phyloP scores from a whole-genome alignment of 306 rosid species.

The Prunus mume region DNA sequence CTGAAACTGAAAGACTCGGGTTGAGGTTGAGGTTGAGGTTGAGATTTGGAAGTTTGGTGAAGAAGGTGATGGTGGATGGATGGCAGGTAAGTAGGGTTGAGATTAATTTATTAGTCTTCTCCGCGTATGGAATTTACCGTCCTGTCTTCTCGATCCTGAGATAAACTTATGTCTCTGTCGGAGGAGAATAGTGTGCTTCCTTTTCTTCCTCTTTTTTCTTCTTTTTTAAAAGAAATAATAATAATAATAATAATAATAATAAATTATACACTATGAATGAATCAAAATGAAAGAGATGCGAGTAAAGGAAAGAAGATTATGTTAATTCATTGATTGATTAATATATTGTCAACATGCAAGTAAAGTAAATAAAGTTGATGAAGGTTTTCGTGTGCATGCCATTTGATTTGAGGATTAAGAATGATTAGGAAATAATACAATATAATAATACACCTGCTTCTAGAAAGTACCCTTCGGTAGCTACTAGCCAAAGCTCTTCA shows the following conservation, averaged over 20 bases:
- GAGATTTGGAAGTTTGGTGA: slow-evolving; percentile 31
- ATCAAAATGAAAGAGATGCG: not conserved
- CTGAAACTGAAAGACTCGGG: slow-evolving; percentile 22
- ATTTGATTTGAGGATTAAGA: not conserved
- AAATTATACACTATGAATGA: not conserved
- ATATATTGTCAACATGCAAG: not conserved
- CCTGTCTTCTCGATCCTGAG: slow-evolving; percentile 18
- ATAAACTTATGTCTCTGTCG: slow-evolving; percentile 44
- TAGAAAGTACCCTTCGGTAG: not conserved
- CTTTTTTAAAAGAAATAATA: not conserved
- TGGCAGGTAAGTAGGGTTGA: not conserved
- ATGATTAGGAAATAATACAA: not conserved
- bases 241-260: not conserved
- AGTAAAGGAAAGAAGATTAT: not conserved
- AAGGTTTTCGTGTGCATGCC: not conserved
- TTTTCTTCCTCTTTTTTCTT: not conserved
- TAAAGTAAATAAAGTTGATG: not conserved
- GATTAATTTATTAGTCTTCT: slow-evolving; percentile 10
- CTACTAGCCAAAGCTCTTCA: not conserved
- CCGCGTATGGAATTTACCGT: slow-evolving; percentile 37
- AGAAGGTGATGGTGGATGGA: slow-evolving; percentile 31
- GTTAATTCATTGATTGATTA: not conserved
- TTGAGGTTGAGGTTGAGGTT: slow-evolving; percentile 36
- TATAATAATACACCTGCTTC: not conserved
- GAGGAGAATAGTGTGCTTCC: slow-evolving; percentile 26